Evolutionary conservation across 768 basidiomycete species (phyloP).

Genomic region (Calocybe cyanea): DNA sequence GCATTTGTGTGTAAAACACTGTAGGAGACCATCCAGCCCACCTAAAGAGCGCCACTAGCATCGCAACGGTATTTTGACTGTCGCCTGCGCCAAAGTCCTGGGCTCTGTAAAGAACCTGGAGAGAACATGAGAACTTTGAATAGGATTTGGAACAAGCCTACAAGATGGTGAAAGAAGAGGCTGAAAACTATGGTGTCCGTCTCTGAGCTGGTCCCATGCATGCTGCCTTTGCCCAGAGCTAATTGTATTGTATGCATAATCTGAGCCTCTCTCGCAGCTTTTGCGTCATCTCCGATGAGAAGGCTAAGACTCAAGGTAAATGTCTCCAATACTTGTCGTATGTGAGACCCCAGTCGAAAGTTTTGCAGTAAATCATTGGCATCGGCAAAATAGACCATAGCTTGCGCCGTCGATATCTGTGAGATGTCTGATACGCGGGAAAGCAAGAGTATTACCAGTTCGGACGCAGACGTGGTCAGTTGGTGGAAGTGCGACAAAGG

Average conservation of each 20-base stretch:
- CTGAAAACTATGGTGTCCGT: conserved; percentile 64
- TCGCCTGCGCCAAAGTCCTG: conserved; percentile 64
- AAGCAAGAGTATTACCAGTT: conserved; percentile 59
- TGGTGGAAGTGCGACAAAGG: conserved; percentile 56
- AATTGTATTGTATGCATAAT: conserved; percentile 64
- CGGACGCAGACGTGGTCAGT: conserved; percentile 54
- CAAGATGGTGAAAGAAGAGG: conserved; percentile 58
- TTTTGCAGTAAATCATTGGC: conserved; percentile 52
- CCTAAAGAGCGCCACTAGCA: conserved; percentile 54
- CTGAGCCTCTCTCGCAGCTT: conserved; percentile 66
- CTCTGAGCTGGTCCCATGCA: conserved; percentile 54
- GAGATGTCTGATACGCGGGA: conserved; percentile 59
- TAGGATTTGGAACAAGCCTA: conserved; percentile 26
- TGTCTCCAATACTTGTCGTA: conserved; percentile 55
- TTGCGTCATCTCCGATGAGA: conserved; percentile 65
- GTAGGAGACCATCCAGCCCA: conserved; percentile 62
- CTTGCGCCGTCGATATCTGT: conserved; percentile 59
- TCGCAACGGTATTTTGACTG: conserved; percentile 42
- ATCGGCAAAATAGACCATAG: conserved; percentile 45
- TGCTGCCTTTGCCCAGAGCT: conserved; percentile 53
- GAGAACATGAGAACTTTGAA: conserved; percentile 3
- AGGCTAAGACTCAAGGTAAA: conserved; percentile 58
- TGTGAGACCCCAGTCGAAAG: conserved; percentile 45
- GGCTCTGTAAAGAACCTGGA: conserved; percentile 55
- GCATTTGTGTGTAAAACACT: conserved; percentile 64